phyloP scores from a whole-genome alignment of 352 stramenopile species.

The Phytophthora chlamydospora region DNA sequence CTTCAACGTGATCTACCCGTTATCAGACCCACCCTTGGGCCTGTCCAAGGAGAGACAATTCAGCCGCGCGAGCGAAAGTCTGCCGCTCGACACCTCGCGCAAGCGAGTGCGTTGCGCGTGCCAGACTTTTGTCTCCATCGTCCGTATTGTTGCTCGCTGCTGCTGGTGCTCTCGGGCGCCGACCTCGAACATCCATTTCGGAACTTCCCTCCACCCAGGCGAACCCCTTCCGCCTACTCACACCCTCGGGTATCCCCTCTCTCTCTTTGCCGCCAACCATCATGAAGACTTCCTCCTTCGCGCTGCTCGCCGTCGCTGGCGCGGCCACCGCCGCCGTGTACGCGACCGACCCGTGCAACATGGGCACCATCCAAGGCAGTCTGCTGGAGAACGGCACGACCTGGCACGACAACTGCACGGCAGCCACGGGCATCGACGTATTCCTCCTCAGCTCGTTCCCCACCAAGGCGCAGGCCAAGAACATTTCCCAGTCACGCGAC shows the following conservation, averaged over 20 bases:
- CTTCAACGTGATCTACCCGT: conserved; percentile 31
- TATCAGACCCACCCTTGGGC: conserved; percentile 23
- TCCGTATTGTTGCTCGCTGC: too few relatives aligned
- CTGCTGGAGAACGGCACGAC: conserved; percentile 59
- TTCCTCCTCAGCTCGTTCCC: conserved; percentile 46
- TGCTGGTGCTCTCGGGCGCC: neutral
- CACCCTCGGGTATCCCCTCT: conserved; percentile 5
- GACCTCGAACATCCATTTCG: conserved; percentile 11
- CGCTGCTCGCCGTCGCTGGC: conserved; percentile 22
- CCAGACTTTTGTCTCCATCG: neutral
- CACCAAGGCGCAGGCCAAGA: conserved; percentile 48
- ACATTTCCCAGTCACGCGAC: conserved; percentile 49
- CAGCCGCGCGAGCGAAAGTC: neutral
- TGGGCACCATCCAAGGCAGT: conserved; percentile 51
- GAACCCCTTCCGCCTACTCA: conserved; percentile 1
- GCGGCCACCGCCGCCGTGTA: conserved; percentile 20
- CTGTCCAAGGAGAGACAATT: conserved; percentile 22
- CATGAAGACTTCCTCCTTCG: conserved; percentile 38
- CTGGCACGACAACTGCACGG: conserved; percentile 39
- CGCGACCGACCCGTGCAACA: conserved; percentile 43
- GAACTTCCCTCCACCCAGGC: conserved; percentile 24
- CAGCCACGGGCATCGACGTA: conserved; percentile 56
- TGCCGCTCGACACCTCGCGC: neutral
- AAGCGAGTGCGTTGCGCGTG: neutral
- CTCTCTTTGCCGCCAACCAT: conserved; percentile 2